Evolutionary conservation across 2,329 filamentous ascomycete species (phyloP), one percentile per base, ranked within the genome.

Genomic region (Arthrobotrys megalospora): DNA sequence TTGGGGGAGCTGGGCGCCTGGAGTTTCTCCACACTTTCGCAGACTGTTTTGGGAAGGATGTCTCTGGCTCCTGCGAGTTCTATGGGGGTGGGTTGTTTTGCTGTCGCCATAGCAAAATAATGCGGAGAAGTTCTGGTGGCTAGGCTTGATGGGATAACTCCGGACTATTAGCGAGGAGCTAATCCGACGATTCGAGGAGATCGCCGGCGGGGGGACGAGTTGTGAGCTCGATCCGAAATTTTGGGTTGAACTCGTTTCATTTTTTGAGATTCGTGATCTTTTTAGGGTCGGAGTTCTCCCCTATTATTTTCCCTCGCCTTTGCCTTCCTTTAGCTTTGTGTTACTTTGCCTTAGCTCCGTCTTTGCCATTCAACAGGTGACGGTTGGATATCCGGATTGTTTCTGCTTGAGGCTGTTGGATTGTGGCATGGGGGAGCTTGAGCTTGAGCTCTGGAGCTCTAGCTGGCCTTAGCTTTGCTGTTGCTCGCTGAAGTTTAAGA

Each of bases 141-240:
- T 73, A 60, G 38, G 60, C 60, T 72, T 32, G 24, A 16, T 73
- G 69, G 69, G 55, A 73, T 73, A 55, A 73, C 50, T 66, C 69
- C 69, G 69, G 69, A 43, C 53, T 66, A 47, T 63, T 55, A 65
- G 60, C 60, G 55, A 60, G 55, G 36, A 28, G 34, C 34, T 60
- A n/a, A 28, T 60, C 55, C 52, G 52, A 58, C 38, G 14, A n/a
- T 6, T 16, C 8, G 28, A 36, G 52, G 52, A 55, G 52, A 55
- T 55, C 52, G 52, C 32, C 50, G 48, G 34, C 8, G 52, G 14
- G 34, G 6, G 50, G 50, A 12, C 12, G n/a, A 21, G 12, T 11
- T 58, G 21, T 11, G 55, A 60, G 55, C 55, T 60, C 55, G 55
- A 60, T 14, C 11, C 3, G 45, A 6, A 24, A 8, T 34, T 38